Conservation (phyloP, 2,329 filamentous ascomycete species). For the Penicillium sp. region DNA sequence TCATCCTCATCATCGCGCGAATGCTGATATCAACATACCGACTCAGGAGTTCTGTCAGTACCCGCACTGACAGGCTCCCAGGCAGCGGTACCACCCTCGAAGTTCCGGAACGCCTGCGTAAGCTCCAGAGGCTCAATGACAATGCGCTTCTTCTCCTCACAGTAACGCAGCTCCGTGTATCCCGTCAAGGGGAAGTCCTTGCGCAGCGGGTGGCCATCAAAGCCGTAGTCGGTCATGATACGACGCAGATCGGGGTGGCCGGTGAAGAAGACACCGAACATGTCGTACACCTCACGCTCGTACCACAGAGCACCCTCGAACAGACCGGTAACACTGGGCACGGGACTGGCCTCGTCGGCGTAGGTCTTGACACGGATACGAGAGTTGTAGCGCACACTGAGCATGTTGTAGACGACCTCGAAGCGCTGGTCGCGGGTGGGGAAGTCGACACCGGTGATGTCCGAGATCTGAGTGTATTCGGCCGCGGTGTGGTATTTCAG, state of each 20-base stretch:
- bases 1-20: not conserved
- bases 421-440: constrained; percentile 92
- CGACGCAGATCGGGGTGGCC: constrained; percentile 90
- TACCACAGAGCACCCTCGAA: constrained; percentile 98
- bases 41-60: constrained; percentile 67
- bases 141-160: constrained; percentile 99
- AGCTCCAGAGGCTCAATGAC: constrained; percentile 95
- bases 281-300: constrained; percentile 92
- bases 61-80: constrained; percentile 66
- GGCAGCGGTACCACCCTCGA: constrained; percentile 72
- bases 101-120: constrained; percentile 97
- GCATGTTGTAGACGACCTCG: constrained; percentile 94
- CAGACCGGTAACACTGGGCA: constrained; percentile 75
- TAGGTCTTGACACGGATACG: constrained; percentile 98
- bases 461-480: constrained; percentile 87
- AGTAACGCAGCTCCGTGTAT: constrained; percentile 95
- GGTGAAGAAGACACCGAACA: constrained; percentile 94
- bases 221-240: constrained; percentile 99
- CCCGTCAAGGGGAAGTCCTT: constrained; percentile 98
- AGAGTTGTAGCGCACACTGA: constrained; percentile 91
- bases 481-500: constrained; percentile 95
- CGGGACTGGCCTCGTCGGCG: constrained; percentile 86
- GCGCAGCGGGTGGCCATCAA: constrained; percentile 90
- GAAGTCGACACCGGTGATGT: constrained; percentile 91
- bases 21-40: constrained; percentile 38